Base-by-base conservation (phyloP, 2,329 filamentous ascomycete species). In the Fusarium ramigenum region DNA sequence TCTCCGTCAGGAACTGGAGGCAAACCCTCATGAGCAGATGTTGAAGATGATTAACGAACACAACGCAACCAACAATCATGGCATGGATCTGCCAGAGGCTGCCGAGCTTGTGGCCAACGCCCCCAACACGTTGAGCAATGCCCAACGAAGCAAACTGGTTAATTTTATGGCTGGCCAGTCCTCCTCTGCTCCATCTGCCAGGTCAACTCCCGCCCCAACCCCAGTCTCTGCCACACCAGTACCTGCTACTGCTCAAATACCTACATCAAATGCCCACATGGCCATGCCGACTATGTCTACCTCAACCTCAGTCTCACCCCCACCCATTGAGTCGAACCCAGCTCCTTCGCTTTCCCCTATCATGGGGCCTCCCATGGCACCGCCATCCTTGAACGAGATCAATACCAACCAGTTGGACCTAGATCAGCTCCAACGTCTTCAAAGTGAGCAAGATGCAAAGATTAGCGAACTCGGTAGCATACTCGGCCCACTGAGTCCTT, bases 401-500 rank as follows among this genome's bases (percentile, higher is more conserved):
- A 89, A 87, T 50, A 89, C 89, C 68, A 95, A 92, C 9, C 88
- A 92, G 69, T 86, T 92, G 19, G 93, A 97, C 70, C 88, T 98
- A 34, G 93, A 96, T 58, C 88, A 93, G 36, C 86, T 98, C 5
- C 90, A 93, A 71, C 92, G 91, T 47, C 86, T 97, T 77, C 93
- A 97, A 79, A 89, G 90, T 30, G 91, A 96, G 67, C 95, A 97
- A 78, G 91, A 93, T 68, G 88, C 88, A 53, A 92, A 93, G 54
- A 92, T 98, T 3, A 90, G 93, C 69, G 90, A 93, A 65, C 86
- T 98, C 15, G 91, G 91, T 58, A 91, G 90, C 62, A 84, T 94
- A 21, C 87, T 98, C 12, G 91, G 93, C 11, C 95, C 95, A 0
- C 86, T 97, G 18, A 95, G 92, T 77, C 95, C 95, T 0, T 93